phyloP scores from a whole-genome alignment of 169 alveolate species.

The Plasmodium coatneyi region DNA sequence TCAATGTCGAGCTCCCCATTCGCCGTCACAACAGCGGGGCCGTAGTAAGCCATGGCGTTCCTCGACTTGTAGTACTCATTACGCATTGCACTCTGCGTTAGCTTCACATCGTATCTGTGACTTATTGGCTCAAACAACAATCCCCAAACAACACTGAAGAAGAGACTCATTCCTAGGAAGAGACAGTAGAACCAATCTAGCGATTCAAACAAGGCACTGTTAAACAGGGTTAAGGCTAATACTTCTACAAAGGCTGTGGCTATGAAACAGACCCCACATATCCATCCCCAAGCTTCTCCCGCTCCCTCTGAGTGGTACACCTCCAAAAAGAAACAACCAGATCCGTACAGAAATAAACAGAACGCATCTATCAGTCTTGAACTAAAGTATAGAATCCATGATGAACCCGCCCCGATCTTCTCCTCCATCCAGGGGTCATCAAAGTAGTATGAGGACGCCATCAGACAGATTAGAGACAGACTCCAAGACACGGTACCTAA shows the following conservation, averaged over 20 bases:
- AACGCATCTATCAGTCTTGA: slow-evolving; percentile 88
- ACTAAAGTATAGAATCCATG: slow-evolving; percentile 88
- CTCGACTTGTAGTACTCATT: slow-evolving; percentile 93
- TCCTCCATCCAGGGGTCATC: slow-evolving; percentile 90
- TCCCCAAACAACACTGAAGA: slow-evolving; percentile 89
- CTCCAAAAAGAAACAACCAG: slow-evolving; percentile 91
- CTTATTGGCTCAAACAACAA: slow-evolving; percentile 90
- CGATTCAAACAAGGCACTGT: slow-evolving; percentile 81
- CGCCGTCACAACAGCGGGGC: slow-evolving; percentile 94
- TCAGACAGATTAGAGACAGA: slow-evolving; percentile 84
- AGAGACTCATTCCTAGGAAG: slow-evolving; percentile 85
- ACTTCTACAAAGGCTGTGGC: slow-evolving; percentile 84
- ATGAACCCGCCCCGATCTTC: slow-evolving; percentile 89
- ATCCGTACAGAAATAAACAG: slow-evolving; percentile 87
- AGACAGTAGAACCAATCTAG: slow-evolving; percentile 87
- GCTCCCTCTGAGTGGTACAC: slow-evolving; percentile 94
- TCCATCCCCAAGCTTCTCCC: slow-evolving; percentile 94
- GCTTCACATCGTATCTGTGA: slow-evolving; percentile 90
- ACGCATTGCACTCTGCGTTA: slow-evolving; percentile 93
- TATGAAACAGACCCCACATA: slow-evolving; percentile 87
- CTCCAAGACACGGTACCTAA: slow-evolving; percentile 88
- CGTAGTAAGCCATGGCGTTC: slow-evolving; percentile 94
- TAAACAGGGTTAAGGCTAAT: slow-evolving; percentile 82
- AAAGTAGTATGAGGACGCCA: slow-evolving; percentile 89
- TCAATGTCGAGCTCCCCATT: slow-evolving; percentile 89